Base-by-base conservation (phyloP, 1,139 yeast genomes). In the Debaryomycetaceae sp. region DNA sequence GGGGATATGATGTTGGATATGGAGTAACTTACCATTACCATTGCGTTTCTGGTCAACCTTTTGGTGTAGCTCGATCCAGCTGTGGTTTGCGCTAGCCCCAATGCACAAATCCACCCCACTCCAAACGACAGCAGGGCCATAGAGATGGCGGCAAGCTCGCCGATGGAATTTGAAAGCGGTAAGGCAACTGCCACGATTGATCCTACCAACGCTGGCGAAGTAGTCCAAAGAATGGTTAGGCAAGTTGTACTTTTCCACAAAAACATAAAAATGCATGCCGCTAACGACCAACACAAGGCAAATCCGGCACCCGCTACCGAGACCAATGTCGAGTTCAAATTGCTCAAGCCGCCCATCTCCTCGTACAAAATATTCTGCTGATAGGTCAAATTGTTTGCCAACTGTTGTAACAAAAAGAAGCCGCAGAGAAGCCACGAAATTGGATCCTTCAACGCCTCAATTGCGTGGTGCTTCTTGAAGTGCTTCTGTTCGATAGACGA, bases 291-390 rank as follows among this genome's bases (percentile, higher is more conserved):
- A 3, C 53, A 38, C 4, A 56, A 51, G 1, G 69, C 58, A 37
- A 58, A 70, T 0, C 74, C 70, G 29, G 72, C 68, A 25, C 69
- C 59, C 1, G 75, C 77, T 30, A 71, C 75, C 4, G 77, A 63
- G 4, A 74, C 75, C 22, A 74, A 48, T 1, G 76, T 70, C 1
- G 78, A 64, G 31, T 61, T 62, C 32, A 73, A 52, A 40, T 58
- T 62, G 15, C 59, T 46, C 22, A 70, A 51, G 3, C 52, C 63
- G 30, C 73, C 73, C 46, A 67, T 54, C 26, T 56, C 57, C 16
- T 53, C 56, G 35, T 60, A 71, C 28, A 71, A 48, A 28, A 69
- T 44, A 31, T 61, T 66, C 38, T 69, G 69, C 41, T 67, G 74
- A 39, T 67, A 71, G 4, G 70, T 57, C 32, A 68, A 53, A 41